Evolutionary conservation across 1,139 yeast species (phyloP).

Genomic region (Scheffersomyces insectosa): DNA sequence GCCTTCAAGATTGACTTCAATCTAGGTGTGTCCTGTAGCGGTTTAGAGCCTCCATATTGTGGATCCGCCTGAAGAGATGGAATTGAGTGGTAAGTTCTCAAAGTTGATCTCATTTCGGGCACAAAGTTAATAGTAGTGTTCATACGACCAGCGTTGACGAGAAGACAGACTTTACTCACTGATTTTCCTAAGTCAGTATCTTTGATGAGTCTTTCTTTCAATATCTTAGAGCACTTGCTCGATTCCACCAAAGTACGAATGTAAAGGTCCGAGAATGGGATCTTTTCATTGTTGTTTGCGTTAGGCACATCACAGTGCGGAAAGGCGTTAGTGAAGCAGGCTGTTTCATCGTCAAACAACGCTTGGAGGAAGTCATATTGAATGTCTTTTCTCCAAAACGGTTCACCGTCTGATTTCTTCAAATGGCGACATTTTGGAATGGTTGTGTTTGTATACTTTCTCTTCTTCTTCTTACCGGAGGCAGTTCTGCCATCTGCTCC

Average conservation of each 20-base stretch:
- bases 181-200: slow-evolving; percentile 67
- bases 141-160: slow-evolving; percentile 91
- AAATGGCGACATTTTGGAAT: slow-evolving; percentile 51
- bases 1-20: slow-evolving; percentile 88
- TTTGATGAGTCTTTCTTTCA: slow-evolving; percentile 70
- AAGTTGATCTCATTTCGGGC: slow-evolving; percentile 93
- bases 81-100: slow-evolving; percentile 89
- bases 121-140: slow-evolving; percentile 94
- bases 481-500: neutral
- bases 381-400: slow-evolving; percentile 84
- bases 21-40: slow-evolving; percentile 92
- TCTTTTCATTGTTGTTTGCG: slow-evolving; percentile 44
- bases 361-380: slow-evolving; percentile 76
- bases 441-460: slow-evolving; percentile 12
- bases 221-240: slow-evolving; percentile 77
- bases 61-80: slow-evolving; percentile 82
- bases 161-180: slow-evolving; percentile 78
- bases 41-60: slow-evolving; percentile 55
- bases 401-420: slow-evolving; percentile 90
- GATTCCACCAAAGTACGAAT: slow-evolving; percentile 81
- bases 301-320: slow-evolving; percentile 34
- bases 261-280: slow-evolving; percentile 86
- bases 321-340: slow-evolving; percentile 68
- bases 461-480: slow-evolving; percentile 8
- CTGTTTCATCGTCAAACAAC: slow-evolving; percentile 61